Percentiles rank a stretch among this genome's conserved stretches.
Evolutionary conservation across 2,329 filamentous ascomycete genomes (phyloP).

Genomic region (Fusarium anthophilum): DNA sequence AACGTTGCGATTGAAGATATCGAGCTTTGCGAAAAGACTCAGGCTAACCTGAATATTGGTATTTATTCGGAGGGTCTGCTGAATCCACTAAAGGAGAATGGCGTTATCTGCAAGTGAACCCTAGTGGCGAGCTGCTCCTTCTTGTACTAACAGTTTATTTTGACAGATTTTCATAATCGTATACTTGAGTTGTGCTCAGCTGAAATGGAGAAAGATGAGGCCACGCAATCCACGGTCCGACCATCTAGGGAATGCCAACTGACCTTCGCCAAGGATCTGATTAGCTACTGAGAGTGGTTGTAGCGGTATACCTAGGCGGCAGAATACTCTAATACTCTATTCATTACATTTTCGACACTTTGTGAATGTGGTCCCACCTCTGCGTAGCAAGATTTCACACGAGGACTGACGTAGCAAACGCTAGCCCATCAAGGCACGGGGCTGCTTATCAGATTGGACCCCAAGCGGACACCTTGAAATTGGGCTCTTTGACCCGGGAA

Average conservation of each 20-base stretch:
- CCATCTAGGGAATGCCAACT: fast-evolving
- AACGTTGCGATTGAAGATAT: not conserved
- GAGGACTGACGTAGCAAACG: fast-evolving
- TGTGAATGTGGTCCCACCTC: fast-evolving
- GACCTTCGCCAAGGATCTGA: fast-evolving
- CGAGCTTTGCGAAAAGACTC: not conserved
- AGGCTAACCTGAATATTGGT: fast-evolving
- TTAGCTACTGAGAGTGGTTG: fast-evolving
- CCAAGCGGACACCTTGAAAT: not conserved
- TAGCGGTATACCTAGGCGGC: fast-evolving
- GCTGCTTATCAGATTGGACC: no score
- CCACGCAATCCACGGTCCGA: fast-evolving
- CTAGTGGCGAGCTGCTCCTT: not conserved
- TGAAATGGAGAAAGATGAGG: not conserved
- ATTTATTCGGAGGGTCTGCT: not conserved
- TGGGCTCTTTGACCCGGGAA: fast-evolving
- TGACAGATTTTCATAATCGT: not conserved
- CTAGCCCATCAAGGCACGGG: no score
- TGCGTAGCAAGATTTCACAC: not conserved
- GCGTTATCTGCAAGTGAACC: not conserved
- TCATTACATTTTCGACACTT: not conserved
- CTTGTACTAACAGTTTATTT: not conserved
- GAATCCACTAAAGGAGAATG: not conserved
- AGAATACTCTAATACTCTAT: fast-evolving
- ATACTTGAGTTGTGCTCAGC: not conserved